Percentiles rank a stretch among this genome's conserved stretches.
Conservation (phyloP, 2,329 filamentous ascomycete species). For the Aspergillus phoenicis region DNA sequence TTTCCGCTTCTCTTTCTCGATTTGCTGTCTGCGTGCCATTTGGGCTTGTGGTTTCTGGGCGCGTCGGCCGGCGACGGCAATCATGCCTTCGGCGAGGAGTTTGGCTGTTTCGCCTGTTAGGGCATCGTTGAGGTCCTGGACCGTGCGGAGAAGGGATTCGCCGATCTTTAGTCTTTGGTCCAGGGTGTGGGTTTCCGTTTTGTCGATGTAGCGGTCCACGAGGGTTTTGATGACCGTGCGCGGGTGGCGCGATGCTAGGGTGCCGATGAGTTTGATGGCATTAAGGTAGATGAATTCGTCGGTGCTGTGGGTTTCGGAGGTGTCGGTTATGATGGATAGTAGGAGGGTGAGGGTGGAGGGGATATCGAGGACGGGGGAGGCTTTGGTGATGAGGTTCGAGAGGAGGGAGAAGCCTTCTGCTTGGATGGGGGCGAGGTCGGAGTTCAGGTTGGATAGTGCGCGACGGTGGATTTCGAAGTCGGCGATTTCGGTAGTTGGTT, state of each 20-base stretch:
- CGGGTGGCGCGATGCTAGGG: slow-evolving; percentile 45
- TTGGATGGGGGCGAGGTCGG: slow-evolving; percentile 45
- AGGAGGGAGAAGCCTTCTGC: slow-evolving; percentile 48
- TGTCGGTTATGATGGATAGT: slow-evolving; percentile 42
- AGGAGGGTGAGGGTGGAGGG: slow-evolving; percentile 45
- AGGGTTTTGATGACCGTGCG: slow-evolving; percentile 45
- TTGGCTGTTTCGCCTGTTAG: slow-evolving; percentile 42
- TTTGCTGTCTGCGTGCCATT: slow-evolving; percentile 28
- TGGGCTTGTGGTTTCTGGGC: slow-evolving; percentile 41
- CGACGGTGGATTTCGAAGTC: slow-evolving; percentile 47
- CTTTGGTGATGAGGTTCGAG: slow-evolving; percentile 42
- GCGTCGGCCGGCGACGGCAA: slow-evolving; percentile 44
- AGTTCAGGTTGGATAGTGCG: slow-evolving; percentile 44
- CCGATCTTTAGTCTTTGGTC: slow-evolving; percentile 47
- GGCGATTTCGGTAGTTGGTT: slow-evolving; percentile 29
- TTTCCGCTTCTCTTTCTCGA: slow-evolving; percentile 31
- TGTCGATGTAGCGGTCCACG: slow-evolving; percentile 44
- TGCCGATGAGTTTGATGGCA: slow-evolving; percentile 46
- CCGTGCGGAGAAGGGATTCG: slow-evolving; percentile 44
- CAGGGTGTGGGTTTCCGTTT: slow-evolving; percentile 37
- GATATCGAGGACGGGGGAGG: slow-evolving; percentile 48
- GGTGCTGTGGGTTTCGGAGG: slow-evolving; percentile 33
- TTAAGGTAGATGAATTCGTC: slow-evolving; percentile 50
- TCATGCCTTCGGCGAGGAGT: slow-evolving; percentile 42
- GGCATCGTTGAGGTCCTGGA: slow-evolving; percentile 44